Percentiles rank a stretch among this genome's conserved stretches.
Evolutionary conservation across 192 early-diverging fungal genomes (phyloP).

Genomic region (Spizellomyces punctatus): DNA sequence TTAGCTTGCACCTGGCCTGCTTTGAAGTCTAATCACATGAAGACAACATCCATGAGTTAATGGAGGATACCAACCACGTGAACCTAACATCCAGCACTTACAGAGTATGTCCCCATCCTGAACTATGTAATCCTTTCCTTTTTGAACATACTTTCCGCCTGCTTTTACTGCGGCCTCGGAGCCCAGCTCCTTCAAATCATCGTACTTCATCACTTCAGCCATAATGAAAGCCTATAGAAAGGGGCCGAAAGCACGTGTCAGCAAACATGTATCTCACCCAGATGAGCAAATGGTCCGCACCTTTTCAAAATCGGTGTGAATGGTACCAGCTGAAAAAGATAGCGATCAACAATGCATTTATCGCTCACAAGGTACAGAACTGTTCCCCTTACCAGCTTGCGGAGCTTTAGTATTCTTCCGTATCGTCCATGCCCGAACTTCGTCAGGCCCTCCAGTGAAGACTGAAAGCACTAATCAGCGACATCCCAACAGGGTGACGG

Average conservation of each 20-base stretch:
- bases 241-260: not conserved
- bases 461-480: conserved; percentile 2
- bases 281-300: conserved; percentile 35
- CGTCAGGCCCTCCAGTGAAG: conserved; percentile 86
- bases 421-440: conserved; percentile 92
- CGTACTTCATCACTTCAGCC: conserved; percentile 69
- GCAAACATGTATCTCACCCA: not conserved
- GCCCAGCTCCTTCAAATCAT: conserved; percentile 80
- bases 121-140: conserved; percentile 90
- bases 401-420: conserved; percentile 78
- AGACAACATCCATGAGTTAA: not conserved
- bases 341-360: no score
- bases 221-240: conserved; percentile 69
- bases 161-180: conserved; percentile 73
- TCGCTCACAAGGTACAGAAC: no score
- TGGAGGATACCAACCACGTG: not conserved
- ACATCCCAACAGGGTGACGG: no score
- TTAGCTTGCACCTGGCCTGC: conserved; percentile 16
- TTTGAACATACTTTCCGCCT: conserved; percentile 83
- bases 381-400: conserved; percentile 52
- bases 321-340: conserved; percentile 64
- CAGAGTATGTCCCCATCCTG: conserved; percentile 84
- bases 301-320: conserved; percentile 82
- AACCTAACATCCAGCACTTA: conserved; percentile 1
- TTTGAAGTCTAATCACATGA: conserved; percentile 10